Conservation (phyloP, 2,329 filamentous ascomycete species). For the Amauroascus niger region DNA sequence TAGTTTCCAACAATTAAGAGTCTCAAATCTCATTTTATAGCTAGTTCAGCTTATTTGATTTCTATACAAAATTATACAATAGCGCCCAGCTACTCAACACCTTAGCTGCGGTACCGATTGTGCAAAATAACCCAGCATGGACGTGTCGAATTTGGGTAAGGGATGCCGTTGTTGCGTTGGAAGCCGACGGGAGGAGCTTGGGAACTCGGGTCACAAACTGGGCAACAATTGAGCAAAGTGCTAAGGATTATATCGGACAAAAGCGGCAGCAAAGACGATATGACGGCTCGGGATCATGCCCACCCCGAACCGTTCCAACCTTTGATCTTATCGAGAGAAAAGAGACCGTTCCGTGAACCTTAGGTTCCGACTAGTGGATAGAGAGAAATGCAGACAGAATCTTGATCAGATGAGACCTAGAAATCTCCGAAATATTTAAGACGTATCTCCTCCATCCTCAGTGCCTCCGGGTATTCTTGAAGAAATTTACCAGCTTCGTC, state of each 20-base stretch:
- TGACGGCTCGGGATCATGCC: neutral
- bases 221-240: constrained; percentile 16
- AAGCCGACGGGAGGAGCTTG: constrained; percentile 30
- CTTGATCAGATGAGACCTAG: no score
- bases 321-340: no score
- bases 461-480: constrained; percentile 28
- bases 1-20: no score
- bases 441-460: constrained; percentile 36
- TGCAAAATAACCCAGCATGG: constrained; percentile 31
- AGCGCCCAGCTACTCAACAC: no score
- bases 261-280: neutral
- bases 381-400: no score
- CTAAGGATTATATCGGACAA: neutral
- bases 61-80: no score
- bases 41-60: no score
- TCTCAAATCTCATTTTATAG: no score
- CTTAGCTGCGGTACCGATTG: constrained; percentile 28
- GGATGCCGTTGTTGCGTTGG: constrained; percentile 28
- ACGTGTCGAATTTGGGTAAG: constrained; percentile 36
- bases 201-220: constrained; percentile 33
- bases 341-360: no score
- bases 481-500: constrained; percentile 30
- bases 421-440: constrained; percentile 31
- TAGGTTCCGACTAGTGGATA: no score
- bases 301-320: neutral